Percentiles rank a stretch among this genome's conserved stretches.
phyloP scores from a whole-genome alignment of 1,139 yeast genomes.

The Casaregolazyma suthepensis region DNA sequence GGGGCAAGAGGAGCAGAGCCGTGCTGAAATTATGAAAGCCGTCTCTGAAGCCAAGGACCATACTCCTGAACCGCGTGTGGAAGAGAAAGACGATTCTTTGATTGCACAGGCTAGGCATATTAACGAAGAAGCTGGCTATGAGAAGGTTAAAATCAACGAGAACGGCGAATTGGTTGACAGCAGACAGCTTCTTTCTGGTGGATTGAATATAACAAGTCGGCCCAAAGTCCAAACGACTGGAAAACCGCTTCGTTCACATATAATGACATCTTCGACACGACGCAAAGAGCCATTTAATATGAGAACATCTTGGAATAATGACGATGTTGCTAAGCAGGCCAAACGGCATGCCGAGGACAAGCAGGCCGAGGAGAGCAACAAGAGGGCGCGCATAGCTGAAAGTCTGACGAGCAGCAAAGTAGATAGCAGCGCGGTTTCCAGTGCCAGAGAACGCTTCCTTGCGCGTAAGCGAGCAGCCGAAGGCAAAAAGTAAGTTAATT shows the following conservation, averaged over 20 bases:
- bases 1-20: slow-evolving; percentile 20
- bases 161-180: slow-evolving; percentile 29
- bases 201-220: slow-evolving; percentile 25
- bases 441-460: slow-evolving; percentile 29
- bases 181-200: slow-evolving; percentile 25
- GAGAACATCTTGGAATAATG: slow-evolving; percentile 25
- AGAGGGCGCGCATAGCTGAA: slow-evolving; percentile 1
- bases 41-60: slow-evolving; percentile 1
- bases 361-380: slow-evolving; percentile 10
- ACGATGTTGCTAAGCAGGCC: slow-evolving; percentile 9
- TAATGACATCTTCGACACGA: background rate
- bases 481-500: slow-evolving; percentile 4
- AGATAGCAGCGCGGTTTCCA: slow-evolving; percentile 18
- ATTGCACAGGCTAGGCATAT: slow-evolving; percentile 13
- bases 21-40: slow-evolving; percentile 21
- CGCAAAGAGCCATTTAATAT: background rate
- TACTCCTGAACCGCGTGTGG: background rate
- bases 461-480: slow-evolving; percentile 22
- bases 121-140: slow-evolving; percentile 20
- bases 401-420: slow-evolving; percentile 18
- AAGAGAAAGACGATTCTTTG: slow-evolving; percentile 5
- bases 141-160: slow-evolving; percentile 26
- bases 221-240: slow-evolving; percentile 2
- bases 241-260: background rate
- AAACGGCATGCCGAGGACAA: slow-evolving; percentile 6